These are phyloP conservation scores for Stagonosporopsis rhizophila DNA, from an alignment of 2,329 filamentous ascomycete genomes.

Conservation along the genomic window DNA sequence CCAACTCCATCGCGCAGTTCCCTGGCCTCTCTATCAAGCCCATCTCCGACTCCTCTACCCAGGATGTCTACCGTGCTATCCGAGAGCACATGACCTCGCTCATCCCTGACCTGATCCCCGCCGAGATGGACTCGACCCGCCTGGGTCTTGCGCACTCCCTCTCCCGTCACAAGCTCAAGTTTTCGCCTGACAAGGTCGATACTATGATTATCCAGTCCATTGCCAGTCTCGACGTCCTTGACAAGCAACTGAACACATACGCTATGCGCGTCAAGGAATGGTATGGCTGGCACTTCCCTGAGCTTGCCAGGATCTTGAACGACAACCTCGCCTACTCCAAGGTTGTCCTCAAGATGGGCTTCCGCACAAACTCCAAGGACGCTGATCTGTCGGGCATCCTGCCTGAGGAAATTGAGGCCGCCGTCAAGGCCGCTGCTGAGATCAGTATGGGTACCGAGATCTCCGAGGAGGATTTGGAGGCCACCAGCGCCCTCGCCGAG, in stretches of 20 bases:
- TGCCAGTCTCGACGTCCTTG: conserved; percentile 84
- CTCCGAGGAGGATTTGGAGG: conserved; percentile 87
- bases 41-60: conserved; percentile 80
- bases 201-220: conserved; percentile 99
- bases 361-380: conserved; percentile 79
- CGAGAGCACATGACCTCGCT: conserved; percentile 88
- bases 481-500: conserved; percentile 89
- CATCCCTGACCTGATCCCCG: conserved; percentile 83
- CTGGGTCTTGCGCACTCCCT: conserved; percentile 96
- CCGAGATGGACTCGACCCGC: conserved; percentile 92
- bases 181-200: conserved; percentile 97
- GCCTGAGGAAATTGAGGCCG: conserved; percentile 90
- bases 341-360: conserved; percentile 87
- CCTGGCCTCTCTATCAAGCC: conserved; percentile 85
- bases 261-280: conserved; percentile 99
- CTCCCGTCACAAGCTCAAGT: conserved; percentile 93
- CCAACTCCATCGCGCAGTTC: conserved; percentile 89
- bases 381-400: conserved; percentile 80
- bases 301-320: conserved; percentile 88
- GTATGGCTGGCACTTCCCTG: conserved; percentile 99
- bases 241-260: conserved; percentile 98
- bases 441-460: conserved; percentile 99
- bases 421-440: conserved; percentile 93
- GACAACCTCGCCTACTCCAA: conserved; percentile 85
- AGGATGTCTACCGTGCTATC: conserved; percentile 93